Percentiles rank a stretch among this genome's conserved stretches.
phyloP scores from a whole-genome alignment of 306 rosid genomes.

The Malus orientalis region DNA sequence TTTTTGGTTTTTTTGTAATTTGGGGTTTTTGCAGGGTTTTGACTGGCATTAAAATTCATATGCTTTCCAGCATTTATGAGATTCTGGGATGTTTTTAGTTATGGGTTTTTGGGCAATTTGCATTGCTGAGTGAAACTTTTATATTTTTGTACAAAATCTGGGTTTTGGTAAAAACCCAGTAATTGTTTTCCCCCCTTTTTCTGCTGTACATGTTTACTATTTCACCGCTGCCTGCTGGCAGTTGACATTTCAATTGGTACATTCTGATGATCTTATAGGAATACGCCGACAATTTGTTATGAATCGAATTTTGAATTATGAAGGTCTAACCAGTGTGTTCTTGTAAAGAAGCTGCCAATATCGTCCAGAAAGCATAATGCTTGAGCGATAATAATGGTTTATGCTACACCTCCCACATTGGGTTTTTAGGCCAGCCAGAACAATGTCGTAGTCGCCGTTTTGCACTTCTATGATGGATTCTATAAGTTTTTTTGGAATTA shows the following conservation, averaged over 20 bases:
- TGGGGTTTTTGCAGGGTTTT: not conserved
- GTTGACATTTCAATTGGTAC: not conserved
- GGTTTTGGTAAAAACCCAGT: no score
- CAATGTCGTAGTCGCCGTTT: not conserved
- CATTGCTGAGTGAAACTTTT: not conserved
- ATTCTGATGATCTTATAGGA: not conserved
- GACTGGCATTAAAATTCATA: not conserved
- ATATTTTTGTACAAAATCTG: not conserved
- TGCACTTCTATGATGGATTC: not conserved
- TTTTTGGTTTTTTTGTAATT: not conserved
- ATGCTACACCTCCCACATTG: not conserved
- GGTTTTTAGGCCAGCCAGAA: not conserved
- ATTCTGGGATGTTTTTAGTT: not conserved
- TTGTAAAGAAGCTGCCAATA: not conserved
- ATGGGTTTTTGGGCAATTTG: not conserved
- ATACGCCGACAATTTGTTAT: not conserved
- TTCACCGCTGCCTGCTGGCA: not conserved
- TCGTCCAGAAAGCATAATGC: not conserved
- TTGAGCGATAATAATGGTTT: not conserved
- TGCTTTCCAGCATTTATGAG: not conserved
- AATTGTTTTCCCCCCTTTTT: not conserved
- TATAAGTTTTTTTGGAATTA: not conserved
- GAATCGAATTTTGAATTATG: not conserved
- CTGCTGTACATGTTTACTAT: not conserved
- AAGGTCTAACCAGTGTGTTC: not conserved